Evolutionary conservation across 257 asterid genomes (phyloP).

Genomic region (Solanum etuberosum): DNA sequence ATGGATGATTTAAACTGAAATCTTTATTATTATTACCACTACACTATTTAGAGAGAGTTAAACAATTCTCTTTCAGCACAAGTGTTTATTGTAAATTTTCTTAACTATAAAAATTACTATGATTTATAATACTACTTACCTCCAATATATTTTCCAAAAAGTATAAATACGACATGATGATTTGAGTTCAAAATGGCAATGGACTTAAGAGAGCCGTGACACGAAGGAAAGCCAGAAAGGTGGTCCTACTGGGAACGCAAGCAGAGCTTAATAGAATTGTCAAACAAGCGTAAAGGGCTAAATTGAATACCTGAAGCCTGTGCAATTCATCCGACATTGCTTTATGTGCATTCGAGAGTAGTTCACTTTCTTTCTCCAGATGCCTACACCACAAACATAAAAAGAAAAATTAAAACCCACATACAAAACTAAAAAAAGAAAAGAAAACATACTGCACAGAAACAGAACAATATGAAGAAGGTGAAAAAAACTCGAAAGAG

Average conservation of each 20-base stretch:
- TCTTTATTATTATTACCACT: neutral
- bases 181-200: neutral
- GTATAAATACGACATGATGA: neutral
- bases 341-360: constrained; percentile 49
- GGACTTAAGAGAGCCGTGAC: neutral
- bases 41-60: neutral
- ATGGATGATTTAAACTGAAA: neutral
- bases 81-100: too few relatives aligned
- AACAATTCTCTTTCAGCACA: too few relatives aligned
- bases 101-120: too few relatives aligned
- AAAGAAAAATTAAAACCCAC: neutral
- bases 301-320: constrained; percentile 45
- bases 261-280: too few relatives aligned
- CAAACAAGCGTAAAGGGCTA: neutral
- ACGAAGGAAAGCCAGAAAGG: neutral
- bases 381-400: constrained; percentile 36
- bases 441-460: neutral
- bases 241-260: neutral
- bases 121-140: neutral
- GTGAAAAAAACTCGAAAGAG: neutral
- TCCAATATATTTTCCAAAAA: neutral
- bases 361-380: constrained; percentile 67
- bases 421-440: neutral
- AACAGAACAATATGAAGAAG: neutral
- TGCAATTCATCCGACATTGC: constrained; percentile 76